Evolutionary conservation across 768 basidiomycete genomes (phyloP).

Genomic region (Tephrocybe sp.): DNA sequence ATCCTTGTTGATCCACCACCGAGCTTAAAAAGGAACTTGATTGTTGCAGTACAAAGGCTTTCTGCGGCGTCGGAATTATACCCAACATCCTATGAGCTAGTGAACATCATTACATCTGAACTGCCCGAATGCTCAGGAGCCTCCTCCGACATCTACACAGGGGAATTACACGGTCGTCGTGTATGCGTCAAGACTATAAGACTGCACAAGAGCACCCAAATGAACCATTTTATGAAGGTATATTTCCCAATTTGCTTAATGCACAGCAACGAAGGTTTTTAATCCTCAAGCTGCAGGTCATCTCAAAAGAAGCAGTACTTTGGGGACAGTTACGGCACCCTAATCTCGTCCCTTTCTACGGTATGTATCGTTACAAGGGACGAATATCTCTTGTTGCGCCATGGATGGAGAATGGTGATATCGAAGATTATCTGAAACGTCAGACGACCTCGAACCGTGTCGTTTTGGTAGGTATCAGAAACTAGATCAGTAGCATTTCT

Average conservation of each 20-base stretch:
- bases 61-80: constrained; percentile 1
- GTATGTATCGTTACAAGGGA: not conserved
- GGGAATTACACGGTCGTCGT: not conserved
- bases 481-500: too few relatives aligned
- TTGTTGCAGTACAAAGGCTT: constrained; percentile 3
- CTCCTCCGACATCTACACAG: constrained; percentile 4
- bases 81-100: constrained; percentile 4
- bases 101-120: not conserved
- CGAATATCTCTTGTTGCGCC: not conserved
- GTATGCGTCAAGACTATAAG: constrained; percentile 2
- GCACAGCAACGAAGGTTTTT: too few relatives aligned
- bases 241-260: not conserved
- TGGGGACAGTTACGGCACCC: not conserved
- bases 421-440: not conserved
- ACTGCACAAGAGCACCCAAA: not conserved
- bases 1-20: not conserved
- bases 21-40: not conserved
- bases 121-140: not conserved
- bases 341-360: constrained; percentile 3
- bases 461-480: not conserved
- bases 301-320: not conserved
- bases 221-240: not conserved
- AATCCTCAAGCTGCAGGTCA: not conserved
- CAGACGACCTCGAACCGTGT: not conserved
- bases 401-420: constrained; percentile 4